Conservation (phyloP, 495 filamentous ascomycete species). For the Penicillium diatomitis region DNA sequence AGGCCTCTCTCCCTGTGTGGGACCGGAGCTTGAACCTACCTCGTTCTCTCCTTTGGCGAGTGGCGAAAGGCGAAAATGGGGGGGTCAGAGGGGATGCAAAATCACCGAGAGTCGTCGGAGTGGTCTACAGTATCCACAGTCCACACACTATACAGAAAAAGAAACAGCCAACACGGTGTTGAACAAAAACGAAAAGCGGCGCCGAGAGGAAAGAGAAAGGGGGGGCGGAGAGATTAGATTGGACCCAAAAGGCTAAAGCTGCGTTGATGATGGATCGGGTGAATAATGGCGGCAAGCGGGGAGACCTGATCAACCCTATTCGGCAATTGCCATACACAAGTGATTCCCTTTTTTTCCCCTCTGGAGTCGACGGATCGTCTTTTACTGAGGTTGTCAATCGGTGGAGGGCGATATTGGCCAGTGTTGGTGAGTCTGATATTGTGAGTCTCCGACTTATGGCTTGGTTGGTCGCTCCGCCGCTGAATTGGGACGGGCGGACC, state of each 20-base stretch:
- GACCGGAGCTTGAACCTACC: conserved; percentile 19
- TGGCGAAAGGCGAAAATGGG: too few species aligned
- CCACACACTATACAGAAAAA: conserved; percentile 12
- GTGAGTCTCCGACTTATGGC: too few species aligned
- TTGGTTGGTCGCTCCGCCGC: too few species aligned
- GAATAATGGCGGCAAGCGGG: conserved; percentile 11
- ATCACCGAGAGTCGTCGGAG: not conserved
- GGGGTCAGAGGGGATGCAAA: too few species aligned
- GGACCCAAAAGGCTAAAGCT: not conserved
- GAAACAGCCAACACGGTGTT: conserved; percentile 23
- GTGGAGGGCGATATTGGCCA: too few species aligned
- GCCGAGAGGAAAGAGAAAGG: conserved; percentile 16
- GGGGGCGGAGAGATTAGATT: not conserved
- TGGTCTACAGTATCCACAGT: conserved; percentile 8
- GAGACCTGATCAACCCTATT: conserved; percentile 18
- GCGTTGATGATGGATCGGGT: not conserved
- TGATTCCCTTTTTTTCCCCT: not conserved
- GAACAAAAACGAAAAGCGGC: conserved; percentile 25
- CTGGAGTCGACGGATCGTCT: too few species aligned
- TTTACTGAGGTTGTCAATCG: too few species aligned
- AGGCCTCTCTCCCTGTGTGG: conserved; percentile 13
- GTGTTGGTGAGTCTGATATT: too few species aligned
- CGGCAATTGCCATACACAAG: conserved; percentile 13
- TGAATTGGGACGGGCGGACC: too few species aligned
- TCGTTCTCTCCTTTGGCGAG: conserved; percentile 6